Evolutionary conservation across 257 asterid species (phyloP).

Genomic region (Primulina tabacum): DNA sequence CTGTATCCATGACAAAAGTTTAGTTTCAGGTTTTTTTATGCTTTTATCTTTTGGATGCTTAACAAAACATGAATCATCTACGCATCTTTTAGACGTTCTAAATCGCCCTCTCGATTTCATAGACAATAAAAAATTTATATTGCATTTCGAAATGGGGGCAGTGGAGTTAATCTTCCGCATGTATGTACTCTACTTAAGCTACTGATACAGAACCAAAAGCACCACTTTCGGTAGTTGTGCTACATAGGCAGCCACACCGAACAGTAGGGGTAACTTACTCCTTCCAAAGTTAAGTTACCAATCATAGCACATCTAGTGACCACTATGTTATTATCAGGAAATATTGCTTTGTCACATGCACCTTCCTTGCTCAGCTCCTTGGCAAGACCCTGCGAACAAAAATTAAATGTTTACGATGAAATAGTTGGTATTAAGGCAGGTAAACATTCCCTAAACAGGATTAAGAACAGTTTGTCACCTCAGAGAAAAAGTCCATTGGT

Average conservation of each 20-base stretch:
- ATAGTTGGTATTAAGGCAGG: neutral
- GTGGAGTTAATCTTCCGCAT: neutral
- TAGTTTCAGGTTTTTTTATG: neutral
- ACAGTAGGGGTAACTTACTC: conserved; percentile 39
- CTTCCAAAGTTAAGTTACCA: conserved; percentile 64
- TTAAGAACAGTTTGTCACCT: conserved; percentile 32
- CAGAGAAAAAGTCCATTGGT: conserved; percentile 56
- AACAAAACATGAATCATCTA: neutral
- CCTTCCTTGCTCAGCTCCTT: conserved; percentile 73
- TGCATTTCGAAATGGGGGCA: neutral
- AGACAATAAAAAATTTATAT: neutral
- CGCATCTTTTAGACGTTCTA: neutral
- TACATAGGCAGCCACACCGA: no score
- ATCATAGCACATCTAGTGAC: conserved; percentile 64
- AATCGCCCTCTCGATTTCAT: neutral
- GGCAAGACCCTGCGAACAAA: conserved; percentile 59
- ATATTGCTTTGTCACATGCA: conserved; percentile 79
- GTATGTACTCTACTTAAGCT: no score
- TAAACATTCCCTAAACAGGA: neutral
- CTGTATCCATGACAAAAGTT: conserved; percentile 35
- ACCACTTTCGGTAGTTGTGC: neutral
- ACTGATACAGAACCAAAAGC: neutral
- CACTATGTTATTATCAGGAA: conserved; percentile 60
- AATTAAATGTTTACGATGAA: neutral
- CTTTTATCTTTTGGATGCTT: neutral